Conservation (phyloP, 2,329 filamentous ascomycete genomes). For the Claviceps maximensis region DNA sequence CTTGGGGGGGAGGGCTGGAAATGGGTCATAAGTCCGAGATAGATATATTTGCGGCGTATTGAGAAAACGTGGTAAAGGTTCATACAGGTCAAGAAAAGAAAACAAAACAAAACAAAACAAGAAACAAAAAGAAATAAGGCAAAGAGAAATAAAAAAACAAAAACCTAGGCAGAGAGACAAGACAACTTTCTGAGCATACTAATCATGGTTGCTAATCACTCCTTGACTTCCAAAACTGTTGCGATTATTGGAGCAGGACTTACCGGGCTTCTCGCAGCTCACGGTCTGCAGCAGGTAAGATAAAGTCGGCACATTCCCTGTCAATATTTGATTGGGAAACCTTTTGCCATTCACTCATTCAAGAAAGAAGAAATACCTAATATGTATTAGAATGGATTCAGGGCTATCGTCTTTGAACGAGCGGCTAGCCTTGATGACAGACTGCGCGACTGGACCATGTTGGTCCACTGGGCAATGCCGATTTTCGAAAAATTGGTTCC, state of each 20-base stretch:
- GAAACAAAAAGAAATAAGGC: neutral
- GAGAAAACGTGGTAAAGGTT: neutral
- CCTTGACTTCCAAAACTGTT: slow-evolving; percentile 11
- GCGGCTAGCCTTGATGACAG: slow-evolving; percentile 17
- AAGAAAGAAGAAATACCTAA: neutral
- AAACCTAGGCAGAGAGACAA: too few species aligned
- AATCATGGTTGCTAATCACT: neutral
- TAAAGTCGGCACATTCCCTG: neutral
- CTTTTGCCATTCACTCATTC: neutral
- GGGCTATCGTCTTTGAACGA: slow-evolving; percentile 19
- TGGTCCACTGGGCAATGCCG: slow-evolving; percentile 27
- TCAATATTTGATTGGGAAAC: neutral
- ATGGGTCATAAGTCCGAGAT: neutral
- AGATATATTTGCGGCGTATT: neutral
- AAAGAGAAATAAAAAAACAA: too few species aligned
- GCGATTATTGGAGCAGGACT: slow-evolving; percentile 25
- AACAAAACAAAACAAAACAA: neutral
- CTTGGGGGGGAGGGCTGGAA: neutral
- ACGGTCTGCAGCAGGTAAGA: slow-evolving; percentile 22
- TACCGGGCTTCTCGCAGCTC: slow-evolving; percentile 23
- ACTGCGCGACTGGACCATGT: slow-evolving; percentile 25
- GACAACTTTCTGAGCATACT: too few species aligned
- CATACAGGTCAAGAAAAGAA: neutral
- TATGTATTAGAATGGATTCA: slow-evolving; percentile 17
- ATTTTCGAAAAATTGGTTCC: slow-evolving; percentile 22